Base-by-base conservation (phyloP, 257 asterid genomes). In the Solanum rostratum region DNA sequence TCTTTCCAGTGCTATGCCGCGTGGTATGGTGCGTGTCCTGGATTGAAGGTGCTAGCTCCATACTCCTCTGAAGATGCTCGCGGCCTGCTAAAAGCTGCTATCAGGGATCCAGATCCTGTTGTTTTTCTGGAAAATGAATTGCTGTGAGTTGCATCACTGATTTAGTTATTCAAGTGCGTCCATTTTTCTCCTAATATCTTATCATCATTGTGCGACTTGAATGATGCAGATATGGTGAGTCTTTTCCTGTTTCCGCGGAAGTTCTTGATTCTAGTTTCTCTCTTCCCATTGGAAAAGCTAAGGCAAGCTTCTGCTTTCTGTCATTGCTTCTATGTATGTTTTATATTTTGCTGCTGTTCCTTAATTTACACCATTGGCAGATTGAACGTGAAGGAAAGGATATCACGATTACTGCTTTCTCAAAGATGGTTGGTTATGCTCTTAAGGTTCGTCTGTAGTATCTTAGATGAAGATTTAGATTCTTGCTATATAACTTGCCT, bases 91-190 rank as follows among this genome's bases (percentile, higher is more conserved):
- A 94, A 95, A 92, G 97, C 98, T 84, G 99, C 99, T 62, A 95
- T 95, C 62, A 94, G 98, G 91, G 99, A 95, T 87, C 98, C 98
- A n/a, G 99, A 95, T 80, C 98, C 99, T 33, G 97, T 94, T 83
- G 91, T 95, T 22, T 92, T 95, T 88, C 97, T 94, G 18, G 99
- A 95, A 89, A 95, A 95, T 85, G 99, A 95, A 89, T 82, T 94
- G 91, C 86, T 93, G 99, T 95, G 84, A 85, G 97, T 88, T 37
- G 29, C 66, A 10, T 59, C 29, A 33, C 68, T 13, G 37, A 18
- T 43, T 33, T 59, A 12, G 55, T 39, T 18, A 16, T 24, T 22
- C 30, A 59, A 20, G 50, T 63, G 70, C 30, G 7, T n/a, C 10
- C 30, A 10, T 29, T 13, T 27, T 83, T 65, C 13, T 62, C 81